phyloP scores from a whole-genome alignment of 208 protist genomes.

The Leishmania major region DNA sequence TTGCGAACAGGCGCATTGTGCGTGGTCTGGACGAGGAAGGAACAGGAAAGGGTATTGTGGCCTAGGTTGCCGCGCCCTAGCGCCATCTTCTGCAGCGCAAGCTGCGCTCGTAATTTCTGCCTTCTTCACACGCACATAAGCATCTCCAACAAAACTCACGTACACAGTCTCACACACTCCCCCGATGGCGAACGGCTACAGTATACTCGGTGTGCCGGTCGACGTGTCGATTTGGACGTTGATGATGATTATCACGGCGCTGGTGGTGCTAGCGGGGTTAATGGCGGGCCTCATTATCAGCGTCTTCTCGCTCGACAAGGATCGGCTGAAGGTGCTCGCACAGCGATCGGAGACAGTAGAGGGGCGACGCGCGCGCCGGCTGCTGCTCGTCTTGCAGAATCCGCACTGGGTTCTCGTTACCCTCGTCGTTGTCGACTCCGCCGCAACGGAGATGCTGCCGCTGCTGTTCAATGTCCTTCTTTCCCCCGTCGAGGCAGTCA shows the following conservation, averaged over 20 bases:
- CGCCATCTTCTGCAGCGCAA: background rate
- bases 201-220: constrained; percentile 51
- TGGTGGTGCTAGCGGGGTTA: constrained; percentile 53
- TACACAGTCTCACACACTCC: background rate
- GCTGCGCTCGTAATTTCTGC: background rate
- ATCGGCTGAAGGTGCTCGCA: constrained; percentile 46
- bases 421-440: constrained; percentile 55
- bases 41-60: background rate
- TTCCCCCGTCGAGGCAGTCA: constrained; percentile 50
- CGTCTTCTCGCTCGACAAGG: constrained; percentile 66
- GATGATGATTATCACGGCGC: constrained; percentile 35
- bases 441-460: constrained; percentile 73
- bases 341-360: constrained; percentile 41
- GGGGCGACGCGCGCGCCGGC: constrained; percentile 34
- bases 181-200: constrained; percentile 28
- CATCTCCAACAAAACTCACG: background rate
- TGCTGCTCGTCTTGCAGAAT: constrained; percentile 56
- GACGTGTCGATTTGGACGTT: constrained; percentile 39
- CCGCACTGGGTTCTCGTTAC: constrained; percentile 79
- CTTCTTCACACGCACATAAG: background rate
- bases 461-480: constrained; percentile 67
- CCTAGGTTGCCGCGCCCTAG: background rate
- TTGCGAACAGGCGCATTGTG: background rate
- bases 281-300: constrained; percentile 76
- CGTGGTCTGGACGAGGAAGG: background rate